A percentile compares a stretch with the other conserved stretches of the same genome.
These are phyloP conservation scores for Trapa incisa DNA, from an alignment of 345 rosid species.

Conservation along the genomic window DNA sequence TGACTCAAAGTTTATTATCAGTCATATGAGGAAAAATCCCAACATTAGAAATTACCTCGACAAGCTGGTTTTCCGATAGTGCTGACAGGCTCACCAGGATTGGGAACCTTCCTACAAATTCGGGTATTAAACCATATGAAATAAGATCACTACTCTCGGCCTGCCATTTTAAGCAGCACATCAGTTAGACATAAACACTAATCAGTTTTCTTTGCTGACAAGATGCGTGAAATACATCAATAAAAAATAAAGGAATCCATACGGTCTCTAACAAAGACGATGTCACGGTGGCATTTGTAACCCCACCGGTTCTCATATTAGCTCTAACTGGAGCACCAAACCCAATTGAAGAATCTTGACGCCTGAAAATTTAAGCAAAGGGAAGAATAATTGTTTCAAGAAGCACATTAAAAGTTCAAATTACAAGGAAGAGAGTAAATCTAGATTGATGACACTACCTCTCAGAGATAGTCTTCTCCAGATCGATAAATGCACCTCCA, in stretches of 20 bases:
- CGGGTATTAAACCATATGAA: constrained; percentile 92
- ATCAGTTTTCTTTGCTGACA: neutral
- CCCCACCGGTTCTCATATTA: constrained; percentile 79
- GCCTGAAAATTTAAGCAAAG: constrained; percentile 28
- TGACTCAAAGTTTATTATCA: neutral
- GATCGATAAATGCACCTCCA: constrained; percentile 93
- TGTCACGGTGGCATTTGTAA: constrained; percentile 59
- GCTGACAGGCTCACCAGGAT: constrained; percentile 92
- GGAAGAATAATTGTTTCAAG: neutral
- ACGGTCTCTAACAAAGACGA: constrained; percentile 90
- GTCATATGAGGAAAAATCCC: neutral
- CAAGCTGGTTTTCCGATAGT: constrained; percentile 86
- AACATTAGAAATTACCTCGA: constrained; percentile 46
- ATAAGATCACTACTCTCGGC: constrained; percentile 95
- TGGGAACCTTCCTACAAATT: constrained; percentile 97
- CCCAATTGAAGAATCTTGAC: constrained; percentile 97
- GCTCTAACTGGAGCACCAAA: constrained; percentile 98
- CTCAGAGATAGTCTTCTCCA: constrained; percentile 97
- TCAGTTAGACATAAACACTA: neutral
- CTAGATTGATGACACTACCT: constrained; percentile 32
- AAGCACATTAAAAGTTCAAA: neutral
- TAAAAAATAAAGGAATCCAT: constrained; percentile 12
- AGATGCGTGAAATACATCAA: neutral
- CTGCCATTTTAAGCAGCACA: constrained; percentile 28
- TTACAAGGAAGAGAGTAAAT: constrained; percentile 4